These are phyloP conservation scores for Komagataella pastoris DNA, from an alignment of 805 yeast species.

Conservation along the genomic window DNA sequence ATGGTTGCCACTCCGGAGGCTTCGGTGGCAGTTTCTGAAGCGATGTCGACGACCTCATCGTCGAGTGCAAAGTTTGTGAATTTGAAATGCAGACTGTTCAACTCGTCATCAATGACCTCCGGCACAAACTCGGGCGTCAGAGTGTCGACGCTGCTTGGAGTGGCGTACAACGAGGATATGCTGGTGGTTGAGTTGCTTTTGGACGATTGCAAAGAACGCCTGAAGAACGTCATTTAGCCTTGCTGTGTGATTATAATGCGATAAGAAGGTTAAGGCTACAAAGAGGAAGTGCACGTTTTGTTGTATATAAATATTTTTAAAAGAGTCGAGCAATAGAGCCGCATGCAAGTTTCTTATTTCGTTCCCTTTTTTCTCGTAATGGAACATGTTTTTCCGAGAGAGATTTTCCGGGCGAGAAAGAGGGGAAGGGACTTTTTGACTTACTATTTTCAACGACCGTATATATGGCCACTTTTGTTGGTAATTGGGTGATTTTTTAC, in stretches of 20 bases:
- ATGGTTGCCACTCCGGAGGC: conserved; percentile 1
- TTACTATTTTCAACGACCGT: background rate
- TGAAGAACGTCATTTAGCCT: background rate
- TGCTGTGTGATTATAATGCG: background rate
- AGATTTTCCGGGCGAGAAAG: background rate
- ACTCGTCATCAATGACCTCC: conserved; percentile 2
- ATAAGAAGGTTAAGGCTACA: background rate
- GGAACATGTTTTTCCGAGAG: background rate
- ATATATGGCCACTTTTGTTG: background rate
- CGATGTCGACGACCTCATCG: conserved; percentile 1
- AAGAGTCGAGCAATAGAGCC: background rate
- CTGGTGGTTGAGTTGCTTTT: conserved; percentile 2
- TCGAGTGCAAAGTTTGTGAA: conserved; percentile 2
- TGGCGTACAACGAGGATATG: conserved; percentile 1
- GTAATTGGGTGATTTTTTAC: background rate
- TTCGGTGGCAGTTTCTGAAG: background rate
- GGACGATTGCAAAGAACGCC: background rate
- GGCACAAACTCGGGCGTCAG: conserved; percentile 3
- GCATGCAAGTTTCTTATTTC: background rate
- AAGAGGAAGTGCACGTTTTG: background rate
- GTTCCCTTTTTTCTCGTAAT: background rate
- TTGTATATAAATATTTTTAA: background rate
- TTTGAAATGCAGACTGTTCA: conserved; percentile 1
- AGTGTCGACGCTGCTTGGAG: conserved; percentile 1
- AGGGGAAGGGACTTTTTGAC: background rate